Evolutionary conservation across 805 yeast genomes (phyloP).

Genomic region (Metschnikowia peoriensis): DNA sequence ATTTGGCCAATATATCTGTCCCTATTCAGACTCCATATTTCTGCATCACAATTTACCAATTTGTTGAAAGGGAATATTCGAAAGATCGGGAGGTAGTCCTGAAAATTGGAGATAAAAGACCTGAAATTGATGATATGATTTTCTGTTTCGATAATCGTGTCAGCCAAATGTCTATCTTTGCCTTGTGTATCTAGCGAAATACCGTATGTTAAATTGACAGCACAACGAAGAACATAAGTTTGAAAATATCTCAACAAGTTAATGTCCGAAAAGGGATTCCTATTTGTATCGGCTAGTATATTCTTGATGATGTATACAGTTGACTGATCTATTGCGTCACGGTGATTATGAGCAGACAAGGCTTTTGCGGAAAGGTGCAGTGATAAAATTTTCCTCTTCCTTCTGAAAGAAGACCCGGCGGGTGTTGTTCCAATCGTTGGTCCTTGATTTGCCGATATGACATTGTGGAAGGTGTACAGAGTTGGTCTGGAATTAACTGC

Average conservation of each 20-base stretch:
- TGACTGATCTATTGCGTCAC: slow-evolving; percentile 39
- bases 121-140: slow-evolving; percentile 54
- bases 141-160: slow-evolving; percentile 55
- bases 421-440: slow-evolving; percentile 70
- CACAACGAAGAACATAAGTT: slow-evolving; percentile 49
- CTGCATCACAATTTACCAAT: slow-evolving; percentile 15
- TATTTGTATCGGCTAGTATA: slow-evolving; percentile 8
- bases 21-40: slow-evolving; percentile 37
- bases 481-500: slow-evolving; percentile 68
- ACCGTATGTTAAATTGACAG: slow-evolving; percentile 54
- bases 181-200: slow-evolving; percentile 43
- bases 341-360: slow-evolving; percentile 28
- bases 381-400: slow-evolving; percentile 49
- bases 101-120: slow-evolving; percentile 54
- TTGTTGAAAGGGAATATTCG: slow-evolving; percentile 27
- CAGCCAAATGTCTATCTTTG: slow-evolving; percentile 37
- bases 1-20: slow-evolving; percentile 48
- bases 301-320: slow-evolving; percentile 25
- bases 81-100: slow-evolving; percentile 52
- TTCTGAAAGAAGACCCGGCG: slow-evolving; percentile 44
- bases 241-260: slow-evolving; percentile 45
- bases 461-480: slow-evolving; percentile 63
- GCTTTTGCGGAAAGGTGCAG: slow-evolving; percentile 37
- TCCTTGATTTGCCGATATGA: slow-evolving; percentile 54
- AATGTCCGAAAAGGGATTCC: slow-evolving; percentile 26